Conservation (phyloP, 169 alveolate species). For the Eimeria sp. region DNA sequence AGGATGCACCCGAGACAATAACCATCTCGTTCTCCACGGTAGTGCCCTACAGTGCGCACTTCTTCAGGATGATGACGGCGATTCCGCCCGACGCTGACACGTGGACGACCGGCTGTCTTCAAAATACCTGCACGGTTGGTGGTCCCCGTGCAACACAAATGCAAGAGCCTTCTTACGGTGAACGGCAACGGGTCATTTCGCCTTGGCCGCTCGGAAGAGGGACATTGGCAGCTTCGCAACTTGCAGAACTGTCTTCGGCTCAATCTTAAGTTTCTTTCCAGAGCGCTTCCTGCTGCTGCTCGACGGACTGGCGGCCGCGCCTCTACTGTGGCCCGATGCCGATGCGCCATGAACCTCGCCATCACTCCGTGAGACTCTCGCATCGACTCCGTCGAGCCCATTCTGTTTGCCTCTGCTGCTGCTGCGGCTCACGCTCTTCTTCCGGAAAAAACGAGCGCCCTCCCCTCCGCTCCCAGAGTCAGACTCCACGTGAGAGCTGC, state of each 20-base stretch:
- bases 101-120: slow-evolving; percentile 53
- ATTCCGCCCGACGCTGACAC: slow-evolving; percentile 29
- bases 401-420: slow-evolving; percentile 72
- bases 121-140: slow-evolving; percentile 42
- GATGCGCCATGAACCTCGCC: slow-evolving; percentile 62
- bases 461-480: slow-evolving; percentile 78
- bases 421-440: slow-evolving; percentile 79
- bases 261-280: slow-evolving; percentile 80
- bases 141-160: slow-evolving; percentile 55
- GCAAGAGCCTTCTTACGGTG: slow-evolving; percentile 18
- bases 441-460: slow-evolving; percentile 65
- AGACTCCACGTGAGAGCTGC: slow-evolving; percentile 78
- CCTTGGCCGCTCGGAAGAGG: slow-evolving; percentile 83
- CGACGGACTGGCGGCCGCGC: slow-evolving; percentile 66
- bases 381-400: slow-evolving; percentile 62
- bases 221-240: slow-evolving; percentile 83
- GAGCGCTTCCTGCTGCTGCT: slow-evolving; percentile 72
- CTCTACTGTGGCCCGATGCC: slow-evolving; percentile 40
- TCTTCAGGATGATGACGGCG: slow-evolving; percentile 45
- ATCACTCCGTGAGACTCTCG: slow-evolving; percentile 71
- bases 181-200: slow-evolving; percentile 70
- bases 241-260: slow-evolving; percentile 82
- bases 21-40: slow-evolving; percentile 55
- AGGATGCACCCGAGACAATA: slow-evolving; percentile 2
- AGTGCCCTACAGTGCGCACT: slow-evolving; percentile 44